Conservation (phyloP, 768 basidiomycete species). For the Piloderma croceum region DNA sequence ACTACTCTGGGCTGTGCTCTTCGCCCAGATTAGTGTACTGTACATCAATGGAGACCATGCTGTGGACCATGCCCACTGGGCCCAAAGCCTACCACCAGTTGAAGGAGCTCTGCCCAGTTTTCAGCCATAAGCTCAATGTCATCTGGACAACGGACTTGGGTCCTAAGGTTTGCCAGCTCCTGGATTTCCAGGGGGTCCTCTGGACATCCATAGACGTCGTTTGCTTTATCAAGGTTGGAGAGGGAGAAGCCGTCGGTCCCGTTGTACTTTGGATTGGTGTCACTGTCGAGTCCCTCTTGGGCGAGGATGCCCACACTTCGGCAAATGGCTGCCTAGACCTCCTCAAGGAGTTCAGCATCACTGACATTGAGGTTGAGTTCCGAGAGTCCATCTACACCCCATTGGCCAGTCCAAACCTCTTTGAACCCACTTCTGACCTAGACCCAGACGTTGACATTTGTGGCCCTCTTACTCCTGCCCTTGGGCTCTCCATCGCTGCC, state of each 20-base stretch:
- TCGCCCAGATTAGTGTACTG: conserved; percentile 20
- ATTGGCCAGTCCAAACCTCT: too few species aligned
- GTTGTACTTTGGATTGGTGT: conserved; percentile 23
- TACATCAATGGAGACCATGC: conserved; percentile 11
- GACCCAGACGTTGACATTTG: too few species aligned
- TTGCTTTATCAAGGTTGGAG: conserved; percentile 17
- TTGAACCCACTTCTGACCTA: too few species aligned
- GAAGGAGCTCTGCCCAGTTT: conserved; percentile 21
- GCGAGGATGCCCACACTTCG: conserved; percentile 9
- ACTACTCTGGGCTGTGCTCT: too few species aligned
- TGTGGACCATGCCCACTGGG: conserved; percentile 17
- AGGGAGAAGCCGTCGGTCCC: conserved; percentile 5
- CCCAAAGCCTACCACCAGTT: conserved; percentile 17
- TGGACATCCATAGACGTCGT: conserved; percentile 22
- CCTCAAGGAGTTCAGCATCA: conserved; percentile 10
- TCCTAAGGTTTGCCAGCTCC: conserved; percentile 12
- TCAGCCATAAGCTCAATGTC: conserved; percentile 13
- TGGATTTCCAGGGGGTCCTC: conserved; percentile 13
- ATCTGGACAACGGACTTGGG: conserved; percentile 19
- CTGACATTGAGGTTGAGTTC: conserved; percentile 16
- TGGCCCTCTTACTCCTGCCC: conserved; percentile 11
- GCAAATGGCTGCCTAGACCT: conserved; percentile 8
- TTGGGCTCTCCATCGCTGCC: conserved; percentile 25
- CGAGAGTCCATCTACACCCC: too few species aligned
- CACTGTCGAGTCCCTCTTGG: conserved; percentile 15